Evolutionary conservation across 225 moss, liverwort and hornwort genomes (phyloP).

Genomic region (Marchantia polymorpha): DNA sequence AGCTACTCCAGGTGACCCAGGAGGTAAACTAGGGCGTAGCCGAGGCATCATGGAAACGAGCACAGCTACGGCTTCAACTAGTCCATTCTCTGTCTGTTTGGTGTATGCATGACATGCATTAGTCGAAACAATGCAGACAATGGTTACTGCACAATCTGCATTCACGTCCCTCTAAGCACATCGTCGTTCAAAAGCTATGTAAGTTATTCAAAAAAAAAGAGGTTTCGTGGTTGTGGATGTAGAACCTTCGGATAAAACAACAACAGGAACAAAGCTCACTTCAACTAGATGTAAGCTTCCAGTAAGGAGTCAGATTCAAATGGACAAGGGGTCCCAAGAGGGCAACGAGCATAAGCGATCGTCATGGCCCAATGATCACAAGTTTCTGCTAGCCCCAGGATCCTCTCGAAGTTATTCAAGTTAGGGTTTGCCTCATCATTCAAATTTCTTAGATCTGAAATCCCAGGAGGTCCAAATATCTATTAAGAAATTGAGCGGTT

Average conservation of each 20-base stretch:
- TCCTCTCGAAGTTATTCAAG: too few relatives aligned
- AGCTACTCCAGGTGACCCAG: conserved; percentile 69
- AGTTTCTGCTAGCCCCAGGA: too few relatives aligned
- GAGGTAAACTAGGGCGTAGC: conserved; percentile 70
- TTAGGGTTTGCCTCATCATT: too few relatives aligned
- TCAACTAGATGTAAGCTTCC: neutral
- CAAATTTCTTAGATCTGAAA: too few relatives aligned
- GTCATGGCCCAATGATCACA: too few relatives aligned
- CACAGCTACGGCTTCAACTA: conserved; percentile 92
- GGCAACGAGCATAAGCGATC: too few relatives aligned
- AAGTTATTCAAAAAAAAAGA: neutral
- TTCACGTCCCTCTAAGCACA: neutral
- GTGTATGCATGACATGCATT: neutral
- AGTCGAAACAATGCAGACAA: neutral
- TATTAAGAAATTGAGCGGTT: too few relatives aligned
- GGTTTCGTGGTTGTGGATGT: neutral
- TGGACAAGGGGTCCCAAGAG: too few relatives aligned
- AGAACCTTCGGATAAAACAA: neutral
- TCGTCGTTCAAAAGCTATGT: neutral
- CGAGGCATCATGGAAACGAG: conserved; percentile 95
- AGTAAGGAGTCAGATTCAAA: too few relatives aligned
- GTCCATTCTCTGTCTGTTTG: conserved; percentile 91
- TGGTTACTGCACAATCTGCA: neutral
- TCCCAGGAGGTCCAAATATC: too few relatives aligned
- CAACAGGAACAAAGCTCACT: neutral